Evolutionary conservation across 1,284 basidiomycete genomes (phyloP).

Genomic region (Cronartium quercuum): DNA sequence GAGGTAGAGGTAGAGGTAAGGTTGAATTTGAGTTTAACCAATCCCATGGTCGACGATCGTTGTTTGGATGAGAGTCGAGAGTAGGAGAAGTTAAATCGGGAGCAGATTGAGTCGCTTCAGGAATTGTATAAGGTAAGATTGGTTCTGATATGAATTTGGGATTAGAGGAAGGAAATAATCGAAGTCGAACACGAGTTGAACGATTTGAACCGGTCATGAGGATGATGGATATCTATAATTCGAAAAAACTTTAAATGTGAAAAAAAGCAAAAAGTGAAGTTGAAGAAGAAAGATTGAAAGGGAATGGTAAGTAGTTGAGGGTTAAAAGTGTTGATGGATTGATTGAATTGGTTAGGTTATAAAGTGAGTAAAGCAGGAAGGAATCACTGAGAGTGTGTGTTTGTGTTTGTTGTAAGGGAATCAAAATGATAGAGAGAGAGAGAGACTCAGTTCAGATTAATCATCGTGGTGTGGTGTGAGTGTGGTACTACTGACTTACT

Average conservation of each 20-base stretch:
- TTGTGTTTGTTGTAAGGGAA: no score
- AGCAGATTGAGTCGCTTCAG: slow-evolving; percentile 1
- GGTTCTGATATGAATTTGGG: not conserved
- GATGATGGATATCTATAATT: not conserved
- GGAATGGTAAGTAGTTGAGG: not conserved
- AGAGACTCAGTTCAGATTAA: no score
- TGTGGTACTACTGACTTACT: no score
- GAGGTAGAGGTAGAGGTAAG: not conserved
- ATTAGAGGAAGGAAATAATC: not conserved
- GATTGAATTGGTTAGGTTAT: not conserved
- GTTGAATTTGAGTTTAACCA: not conserved
- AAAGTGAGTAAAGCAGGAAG: no score
- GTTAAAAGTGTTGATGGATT: not conserved
- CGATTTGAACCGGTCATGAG: not conserved
- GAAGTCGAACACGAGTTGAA: not conserved
- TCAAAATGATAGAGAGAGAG: no score
- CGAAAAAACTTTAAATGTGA: not conserved
- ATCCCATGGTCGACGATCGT: not conserved
- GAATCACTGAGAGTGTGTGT: no score
- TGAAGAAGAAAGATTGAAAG: not conserved
- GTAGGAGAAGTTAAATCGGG: slow-evolving; percentile 1
- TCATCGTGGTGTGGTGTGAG: no score
- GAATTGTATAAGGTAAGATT: not conserved
- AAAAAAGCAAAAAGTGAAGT: not conserved
- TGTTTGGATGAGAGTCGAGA: not conserved